Evolutionary conservation across 2,329 filamentous ascomycete species (phyloP), one percentile per base, ranked within the genome.

Genomic region (Acarospora socialis): DNA sequence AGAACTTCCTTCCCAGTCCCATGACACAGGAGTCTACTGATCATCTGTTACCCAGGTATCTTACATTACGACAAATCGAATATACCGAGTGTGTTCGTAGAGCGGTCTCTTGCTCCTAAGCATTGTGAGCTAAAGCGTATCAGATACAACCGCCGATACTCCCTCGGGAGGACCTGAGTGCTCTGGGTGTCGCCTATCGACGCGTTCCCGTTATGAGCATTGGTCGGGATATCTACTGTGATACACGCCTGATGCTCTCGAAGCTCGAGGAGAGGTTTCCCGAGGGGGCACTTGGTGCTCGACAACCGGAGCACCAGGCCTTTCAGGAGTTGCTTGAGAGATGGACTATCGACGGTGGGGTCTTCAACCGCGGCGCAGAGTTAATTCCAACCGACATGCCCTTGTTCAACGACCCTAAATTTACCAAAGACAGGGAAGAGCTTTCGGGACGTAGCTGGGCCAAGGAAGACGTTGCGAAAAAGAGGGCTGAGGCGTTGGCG

Each of bases 121-220:
- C 27, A 19, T 21, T 25, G 22, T 39, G n/a, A 37, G 21, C 4
- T n/a, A 16, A 3, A 19, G 8, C 17, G 17, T 4, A 15, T n/a
- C 38, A 77, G 74, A 52, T 73, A 30, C 77, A 82, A 70, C 74
- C 77, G 0, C 56, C 61, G 3, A 63, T 68, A 20, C 59, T 81
- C 48, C 78, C 78, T 5, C 71, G 77, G 16, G 74, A 75, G 1
- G 74, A 80, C 48, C 48, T 81, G 9, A 52, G 57, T 12, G 56
- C 59, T 2, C 61, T 83, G 9, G 74, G 73, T 16, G 61, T 81
- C 33, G 56, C 60, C 5, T 77, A 84, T 54, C 68, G 77, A 3
- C 74, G 78, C 35, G 81, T 81, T 35, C 78, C 78, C 1, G 47
- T 82, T 30, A 53, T 82, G 30, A 56, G 70, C 14, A 72, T 81